phyloP scores from a whole-genome alignment of 2,329 filamentous ascomycete genomes.

The Fusarium piperis region DNA sequence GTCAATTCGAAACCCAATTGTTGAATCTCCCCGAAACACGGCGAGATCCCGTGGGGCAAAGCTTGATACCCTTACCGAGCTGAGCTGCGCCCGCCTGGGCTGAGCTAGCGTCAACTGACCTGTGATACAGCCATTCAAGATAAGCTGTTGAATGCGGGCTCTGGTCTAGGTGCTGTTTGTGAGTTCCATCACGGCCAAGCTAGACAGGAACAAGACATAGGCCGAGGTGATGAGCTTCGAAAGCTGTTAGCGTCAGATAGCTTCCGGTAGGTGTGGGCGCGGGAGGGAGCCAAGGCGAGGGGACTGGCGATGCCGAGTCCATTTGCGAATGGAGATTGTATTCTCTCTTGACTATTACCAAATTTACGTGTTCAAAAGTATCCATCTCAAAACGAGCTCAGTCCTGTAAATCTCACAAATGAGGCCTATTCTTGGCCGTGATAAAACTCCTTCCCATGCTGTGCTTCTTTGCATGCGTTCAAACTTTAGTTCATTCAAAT shows the following conservation, averaged over 20 bases:
- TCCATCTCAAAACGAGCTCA: background rate
- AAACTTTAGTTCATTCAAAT: constrained; percentile 16
- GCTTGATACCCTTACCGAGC: constrained; percentile 6
- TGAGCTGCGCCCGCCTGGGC: constrained; percentile 4
- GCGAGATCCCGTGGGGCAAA: constrained; percentile 1
- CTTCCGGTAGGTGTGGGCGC: background rate
- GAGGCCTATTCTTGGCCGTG: constrained; percentile 4
- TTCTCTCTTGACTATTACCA: constrained; percentile 1
- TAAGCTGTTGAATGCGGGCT: constrained; percentile 16
- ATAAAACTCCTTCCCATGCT: constrained; percentile 20
- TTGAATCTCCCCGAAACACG: background rate
- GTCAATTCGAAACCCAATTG: background rate
- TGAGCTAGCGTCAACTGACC: constrained; percentile 2
- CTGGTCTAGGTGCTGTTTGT: background rate
- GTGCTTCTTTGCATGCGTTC: background rate
- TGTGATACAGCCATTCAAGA: constrained; percentile 15
- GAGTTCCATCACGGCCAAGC: background rate
- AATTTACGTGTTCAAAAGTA: background rate
- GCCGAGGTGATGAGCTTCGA: background rate
- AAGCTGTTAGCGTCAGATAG: background rate
- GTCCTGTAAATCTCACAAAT: constrained; percentile 7
- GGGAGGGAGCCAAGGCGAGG: constrained; percentile 18
- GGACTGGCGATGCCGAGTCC: background rate
- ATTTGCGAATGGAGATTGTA: background rate
- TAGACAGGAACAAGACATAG: constrained; percentile 19